Conservation (phyloP, 768 basidiomycete genomes). For the Botryobasidium botryosum region DNA sequence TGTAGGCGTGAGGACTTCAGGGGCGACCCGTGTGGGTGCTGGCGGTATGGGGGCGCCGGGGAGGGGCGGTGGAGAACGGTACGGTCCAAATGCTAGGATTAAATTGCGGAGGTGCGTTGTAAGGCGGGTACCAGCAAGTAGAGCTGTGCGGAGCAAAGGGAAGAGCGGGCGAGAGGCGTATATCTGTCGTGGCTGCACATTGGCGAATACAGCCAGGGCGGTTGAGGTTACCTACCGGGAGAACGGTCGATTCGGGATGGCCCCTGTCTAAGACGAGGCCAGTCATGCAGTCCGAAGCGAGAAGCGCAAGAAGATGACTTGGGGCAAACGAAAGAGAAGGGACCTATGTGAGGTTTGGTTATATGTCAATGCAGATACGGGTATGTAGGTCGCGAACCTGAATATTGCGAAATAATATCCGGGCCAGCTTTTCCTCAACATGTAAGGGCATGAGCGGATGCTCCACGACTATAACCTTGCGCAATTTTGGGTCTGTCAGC, state of each 20-base stretch:
- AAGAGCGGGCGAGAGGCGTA: conserved; percentile 79
- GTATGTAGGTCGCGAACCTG: conserved; percentile 39
- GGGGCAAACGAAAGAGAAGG: conserved; percentile 90
- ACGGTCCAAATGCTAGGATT: conserved; percentile 66
- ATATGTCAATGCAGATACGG: neutral
- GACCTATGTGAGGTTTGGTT: conserved; percentile 29
- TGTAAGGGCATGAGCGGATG: conserved; percentile 71
- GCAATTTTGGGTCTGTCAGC: conserved; percentile 84
- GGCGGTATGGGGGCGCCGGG: conserved; percentile 45
- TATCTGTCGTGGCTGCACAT: conserved; percentile 47
- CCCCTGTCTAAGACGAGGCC: conserved; percentile 91
- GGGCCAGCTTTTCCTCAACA: conserved; percentile 78
- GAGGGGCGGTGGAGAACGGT: conserved; percentile 66
- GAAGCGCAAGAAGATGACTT: conserved; percentile 67
- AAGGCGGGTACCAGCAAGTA: conserved; percentile 69
- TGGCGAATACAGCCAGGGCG: neutral
- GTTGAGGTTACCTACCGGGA: conserved; percentile 47
- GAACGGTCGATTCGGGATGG: conserved; percentile 70
- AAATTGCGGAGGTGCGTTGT: conserved; percentile 67
- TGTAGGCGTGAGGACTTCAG: conserved; percentile 59
- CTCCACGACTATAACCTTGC: conserved; percentile 87
- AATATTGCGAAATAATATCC: conserved; percentile 74
- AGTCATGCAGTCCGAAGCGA: conserved; percentile 77
- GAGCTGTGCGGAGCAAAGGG: conserved; percentile 66
- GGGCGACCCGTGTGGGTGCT: conserved; percentile 51